Base-by-base conservation (phyloP, 2,329 filamentous ascomycete genomes). In the Verticillium isaacii region DNA sequence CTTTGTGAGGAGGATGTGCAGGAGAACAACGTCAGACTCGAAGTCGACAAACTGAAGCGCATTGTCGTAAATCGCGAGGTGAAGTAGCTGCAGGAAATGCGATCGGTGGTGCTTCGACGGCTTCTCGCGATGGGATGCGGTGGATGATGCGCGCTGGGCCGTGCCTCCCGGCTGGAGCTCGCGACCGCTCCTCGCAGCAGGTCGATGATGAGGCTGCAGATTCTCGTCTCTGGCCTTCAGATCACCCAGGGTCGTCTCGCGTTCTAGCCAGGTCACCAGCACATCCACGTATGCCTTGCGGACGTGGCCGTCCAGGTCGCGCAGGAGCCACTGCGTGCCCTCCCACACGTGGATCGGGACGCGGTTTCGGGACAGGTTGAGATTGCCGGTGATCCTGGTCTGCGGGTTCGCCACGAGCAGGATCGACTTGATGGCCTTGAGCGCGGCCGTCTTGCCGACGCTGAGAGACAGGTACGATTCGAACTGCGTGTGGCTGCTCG, bases 301-400 rank as follows among this genome's bases (percentile, higher is more conserved):
- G 37, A 98, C 93, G 36, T 86, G 82, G 36, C 86, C 86, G 68
- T 93, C 89, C 1, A 86, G 82, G 69, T 97, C 94, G 41, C 90
- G 88, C 23, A 98, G 78, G 55, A 98, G 85, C 91, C 92, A 97
- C 64, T 97, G 92, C 0, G 93, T 97, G n/a, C 92, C 92, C 74
- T 98, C 93, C 95, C 95, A 99, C 0, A 93, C 90, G 60, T 90
- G 85, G 9, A 96, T 82, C 0, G 91, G 88, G 1, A 96, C 91
- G 50, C 82, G 86, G 72, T 89, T 91, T 65, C 93, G 85, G 6
- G 87, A 86, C 59, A 95, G 84, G 34, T 85, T 85, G 59, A 80
- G 82, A 71, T 82, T 87, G 66, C 83, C 84, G 66, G 78, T 81
- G 63, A 82, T 78, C 66, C 82, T 86, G 25, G 82, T 83, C 66